Evolutionary conservation across 2,329 filamentous ascomycete species (phyloP).

Genomic region (Pyrenophora graminea): DNA sequence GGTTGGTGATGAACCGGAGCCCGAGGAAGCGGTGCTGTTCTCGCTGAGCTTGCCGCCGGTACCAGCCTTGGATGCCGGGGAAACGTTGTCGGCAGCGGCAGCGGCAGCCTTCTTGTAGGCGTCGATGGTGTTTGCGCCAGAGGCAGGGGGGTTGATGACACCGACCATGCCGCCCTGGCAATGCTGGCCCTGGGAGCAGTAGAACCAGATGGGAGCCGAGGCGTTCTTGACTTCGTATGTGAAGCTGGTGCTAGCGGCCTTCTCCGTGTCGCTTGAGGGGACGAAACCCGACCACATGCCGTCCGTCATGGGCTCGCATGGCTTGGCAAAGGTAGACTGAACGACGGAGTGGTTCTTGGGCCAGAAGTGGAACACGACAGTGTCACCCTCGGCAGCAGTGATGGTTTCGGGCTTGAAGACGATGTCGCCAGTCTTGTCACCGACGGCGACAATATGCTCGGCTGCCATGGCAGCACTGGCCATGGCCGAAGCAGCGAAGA

Average conservation of each 20-base stretch:
- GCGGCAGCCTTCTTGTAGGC: conserved; percentile 33
- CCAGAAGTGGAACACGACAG: conserved; percentile 47
- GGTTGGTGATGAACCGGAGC: conserved; percentile 8
- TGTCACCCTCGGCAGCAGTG: conserved; percentile 44
- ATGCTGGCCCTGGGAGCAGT: conserved; percentile 47
- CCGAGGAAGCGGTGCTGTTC: conserved; percentile 21
- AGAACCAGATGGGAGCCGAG: conserved; percentile 47
- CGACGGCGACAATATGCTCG: conserved; percentile 41
- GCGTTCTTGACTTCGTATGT: conserved; percentile 42
- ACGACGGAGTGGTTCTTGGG: conserved; percentile 48
- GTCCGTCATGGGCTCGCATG: conserved; percentile 40
- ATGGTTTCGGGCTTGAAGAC: conserved; percentile 44
- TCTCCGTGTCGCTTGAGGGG: conserved; percentile 28
- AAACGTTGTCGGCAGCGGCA: conserved; percentile 25
- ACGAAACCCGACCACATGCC: conserved; percentile 48
- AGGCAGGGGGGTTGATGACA: conserved; percentile 44
- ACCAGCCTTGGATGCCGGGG: conserved; percentile 31
- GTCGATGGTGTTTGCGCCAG: conserved; percentile 28
- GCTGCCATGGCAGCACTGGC: conserved; percentile 37
- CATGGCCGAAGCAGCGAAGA: conserved; percentile 40
- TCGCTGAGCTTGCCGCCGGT: conserved; percentile 32
- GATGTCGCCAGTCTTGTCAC: conserved; percentile 31
- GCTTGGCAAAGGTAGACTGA: conserved; percentile 40
- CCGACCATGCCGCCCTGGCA: conserved; percentile 48
- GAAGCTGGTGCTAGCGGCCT: conserved; percentile 35